phyloP scores from a whole-genome alignment of 169 alveolate species.

The Eimeria sp. region DNA sequence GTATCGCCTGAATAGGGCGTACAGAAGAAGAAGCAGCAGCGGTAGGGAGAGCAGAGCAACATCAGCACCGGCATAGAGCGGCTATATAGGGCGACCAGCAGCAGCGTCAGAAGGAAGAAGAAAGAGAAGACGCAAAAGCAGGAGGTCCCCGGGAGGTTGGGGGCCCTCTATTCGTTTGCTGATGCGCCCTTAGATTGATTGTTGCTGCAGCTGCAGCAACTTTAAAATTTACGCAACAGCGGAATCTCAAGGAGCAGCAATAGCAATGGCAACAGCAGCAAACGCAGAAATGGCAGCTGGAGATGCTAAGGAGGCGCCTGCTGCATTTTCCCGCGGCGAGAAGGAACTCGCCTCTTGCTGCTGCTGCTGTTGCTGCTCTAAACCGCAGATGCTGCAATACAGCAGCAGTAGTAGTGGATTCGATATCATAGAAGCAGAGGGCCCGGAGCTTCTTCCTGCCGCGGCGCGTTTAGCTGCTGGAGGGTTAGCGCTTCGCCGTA shows the following conservation, averaged over 20 bases:
- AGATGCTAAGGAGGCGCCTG: not conserved
- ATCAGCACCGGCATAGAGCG: not conserved
- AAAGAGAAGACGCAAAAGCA: not conserved
- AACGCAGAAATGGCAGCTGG: not conserved
- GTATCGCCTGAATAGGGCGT: not conserved
- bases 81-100: not conserved
- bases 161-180: not conserved
- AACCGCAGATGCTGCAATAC: slow-evolving; percentile 3
- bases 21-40: not conserved
- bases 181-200: slow-evolving; percentile 9
- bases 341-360: not conserved
- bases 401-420: not conserved
- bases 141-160: slow-evolving; percentile 22
- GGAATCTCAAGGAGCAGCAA: slow-evolving; percentile 9
- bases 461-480: slow-evolving; percentile 56
- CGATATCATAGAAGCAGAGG: slow-evolving; percentile 11
- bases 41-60: not conserved
- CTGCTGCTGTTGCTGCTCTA: slow-evolving; percentile 51
- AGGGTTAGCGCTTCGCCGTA: slow-evolving; percentile 32
- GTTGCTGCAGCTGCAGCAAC: slow-evolving; percentile 50
- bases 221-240: not conserved
- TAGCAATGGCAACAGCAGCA: not conserved
- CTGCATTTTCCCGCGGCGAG: not conserved
- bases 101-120: not conserved
- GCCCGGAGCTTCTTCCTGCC: slow-evolving; percentile 38